Evolutionary conservation across 2,329 filamentous ascomycete species (phyloP).

Genomic region (Penicillium sp.): DNA sequence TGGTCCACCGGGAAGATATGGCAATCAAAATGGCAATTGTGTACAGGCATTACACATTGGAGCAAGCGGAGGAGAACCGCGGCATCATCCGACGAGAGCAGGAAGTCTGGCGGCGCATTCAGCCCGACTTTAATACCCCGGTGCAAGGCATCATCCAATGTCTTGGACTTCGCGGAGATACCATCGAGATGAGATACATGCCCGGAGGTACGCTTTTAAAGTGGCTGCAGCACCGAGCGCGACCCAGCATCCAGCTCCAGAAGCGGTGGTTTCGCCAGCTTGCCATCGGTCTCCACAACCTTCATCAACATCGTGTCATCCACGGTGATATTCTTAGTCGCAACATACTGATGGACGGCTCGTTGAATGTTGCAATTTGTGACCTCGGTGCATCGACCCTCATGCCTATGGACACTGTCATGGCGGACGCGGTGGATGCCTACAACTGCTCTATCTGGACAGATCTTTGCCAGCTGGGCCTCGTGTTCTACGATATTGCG

Average conservation of each 20-base stretch:
- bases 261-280: background rate
- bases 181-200: conserved; percentile 1
- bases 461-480: background rate
- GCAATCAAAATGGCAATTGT: background rate
- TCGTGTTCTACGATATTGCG: background rate
- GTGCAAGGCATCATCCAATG: background rate
- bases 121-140: background rate
- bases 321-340: background rate
- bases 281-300: background rate
- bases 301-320: background rate
- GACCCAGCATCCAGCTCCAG: background rate
- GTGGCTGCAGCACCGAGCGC: background rate
- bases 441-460: conserved; percentile 1
- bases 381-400: background rate
- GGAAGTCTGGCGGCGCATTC: background rate
- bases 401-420: background rate
- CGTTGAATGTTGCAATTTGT: background rate
- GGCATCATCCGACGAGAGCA: background rate
- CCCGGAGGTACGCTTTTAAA: background rate
- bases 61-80: background rate
- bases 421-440: background rate
- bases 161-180: background rate
- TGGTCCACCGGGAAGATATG: background rate
- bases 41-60: background rate
- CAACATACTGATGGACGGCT: background rate